phyloP scores from a whole-genome alignment of 129 eudicot species.

The Logfia minima region DNA sequence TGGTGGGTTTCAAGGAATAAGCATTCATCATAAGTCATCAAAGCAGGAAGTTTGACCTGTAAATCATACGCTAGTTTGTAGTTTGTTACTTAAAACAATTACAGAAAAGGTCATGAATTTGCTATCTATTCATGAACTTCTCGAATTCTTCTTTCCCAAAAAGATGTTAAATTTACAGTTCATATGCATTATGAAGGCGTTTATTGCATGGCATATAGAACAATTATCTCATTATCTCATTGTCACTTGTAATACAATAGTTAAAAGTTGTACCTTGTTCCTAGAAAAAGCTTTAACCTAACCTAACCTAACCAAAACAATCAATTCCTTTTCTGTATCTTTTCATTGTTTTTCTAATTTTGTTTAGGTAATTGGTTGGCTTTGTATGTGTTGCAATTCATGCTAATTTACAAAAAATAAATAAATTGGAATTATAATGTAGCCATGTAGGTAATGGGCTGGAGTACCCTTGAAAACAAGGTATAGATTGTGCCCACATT shows the following conservation, averaged over 20 bases:
- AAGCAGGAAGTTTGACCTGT: constrained; percentile 3
- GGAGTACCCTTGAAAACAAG: not conserved
- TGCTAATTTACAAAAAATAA: not conserved
- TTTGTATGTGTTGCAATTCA: not conserved
- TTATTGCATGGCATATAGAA: not conserved
- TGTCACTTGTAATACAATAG: not conserved
- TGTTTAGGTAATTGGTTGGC: not conserved
- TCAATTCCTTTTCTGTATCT: not conserved
- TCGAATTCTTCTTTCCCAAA: too few species aligned
- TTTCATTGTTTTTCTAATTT: not conserved
- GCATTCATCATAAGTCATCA: not conserved
- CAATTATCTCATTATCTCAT: not conserved
- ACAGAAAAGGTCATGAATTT: not conserved
- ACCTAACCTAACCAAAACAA: too few species aligned
- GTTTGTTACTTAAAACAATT: not conserved
- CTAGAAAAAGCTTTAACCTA: not conserved
- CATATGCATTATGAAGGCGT: not conserved
- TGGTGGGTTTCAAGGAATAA: constrained; percentile 11
- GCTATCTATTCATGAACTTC: not conserved
- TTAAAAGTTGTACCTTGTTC: not conserved
- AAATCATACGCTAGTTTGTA: not conserved
- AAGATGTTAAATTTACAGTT: not conserved
- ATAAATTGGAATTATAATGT: not conserved
- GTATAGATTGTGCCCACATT: not conserved
- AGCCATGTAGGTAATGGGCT: not conserved